These are phyloP conservation scores for Glonium stellatum DNA, from an alignment of 495 filamentous ascomycete genomes.

Conservation along the genomic window DNA sequence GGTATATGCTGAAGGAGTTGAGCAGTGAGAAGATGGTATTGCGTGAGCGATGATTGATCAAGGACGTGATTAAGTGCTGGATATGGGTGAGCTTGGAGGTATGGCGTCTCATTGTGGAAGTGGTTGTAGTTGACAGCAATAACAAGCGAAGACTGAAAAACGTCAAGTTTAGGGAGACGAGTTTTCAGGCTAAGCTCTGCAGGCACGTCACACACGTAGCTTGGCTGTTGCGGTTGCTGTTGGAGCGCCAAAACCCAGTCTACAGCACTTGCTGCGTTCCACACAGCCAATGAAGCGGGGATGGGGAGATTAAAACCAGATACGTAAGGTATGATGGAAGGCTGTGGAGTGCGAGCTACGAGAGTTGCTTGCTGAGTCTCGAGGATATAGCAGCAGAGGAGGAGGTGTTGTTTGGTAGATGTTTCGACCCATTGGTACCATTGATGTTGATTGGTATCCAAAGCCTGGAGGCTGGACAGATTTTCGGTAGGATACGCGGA, in stretches of 20 bases:
- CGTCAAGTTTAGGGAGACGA: constrained; percentile 13
- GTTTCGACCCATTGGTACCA: constrained; percentile 24
- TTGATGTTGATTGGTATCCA: constrained; percentile 11
- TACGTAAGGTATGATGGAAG: constrained; percentile 7
- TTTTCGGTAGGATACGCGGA: constrained; percentile 9
- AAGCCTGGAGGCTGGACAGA: constrained; percentile 3
- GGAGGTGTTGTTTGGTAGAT: constrained; percentile 27
- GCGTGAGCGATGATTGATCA: constrained; percentile 17
- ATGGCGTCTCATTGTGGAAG: constrained; percentile 18
- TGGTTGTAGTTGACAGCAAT: constrained; percentile 26
- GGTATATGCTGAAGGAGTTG: constrained; percentile 31
- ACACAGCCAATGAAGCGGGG: constrained; percentile 18
- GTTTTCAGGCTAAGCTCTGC: constrained; percentile 1
- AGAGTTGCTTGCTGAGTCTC: constrained; percentile 32
- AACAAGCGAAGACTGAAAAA: constrained; percentile 32
- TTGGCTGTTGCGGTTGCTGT: constrained; percentile 14
- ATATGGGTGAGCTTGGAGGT: constrained; percentile 5
- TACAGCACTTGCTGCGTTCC: constrained; percentile 24
- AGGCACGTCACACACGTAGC: constrained; percentile 15
- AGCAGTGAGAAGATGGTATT: constrained; percentile 19
- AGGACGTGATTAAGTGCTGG: constrained; percentile 18
- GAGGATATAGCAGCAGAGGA: constrained; percentile 32
- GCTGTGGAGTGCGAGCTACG: constrained; percentile 22
- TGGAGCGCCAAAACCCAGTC: constrained; percentile 19
- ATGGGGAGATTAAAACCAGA: constrained; percentile 29